Base-by-base conservation (phyloP, 2,329 filamentous ascomycete species). In the Neonectria coccinea region DNA sequence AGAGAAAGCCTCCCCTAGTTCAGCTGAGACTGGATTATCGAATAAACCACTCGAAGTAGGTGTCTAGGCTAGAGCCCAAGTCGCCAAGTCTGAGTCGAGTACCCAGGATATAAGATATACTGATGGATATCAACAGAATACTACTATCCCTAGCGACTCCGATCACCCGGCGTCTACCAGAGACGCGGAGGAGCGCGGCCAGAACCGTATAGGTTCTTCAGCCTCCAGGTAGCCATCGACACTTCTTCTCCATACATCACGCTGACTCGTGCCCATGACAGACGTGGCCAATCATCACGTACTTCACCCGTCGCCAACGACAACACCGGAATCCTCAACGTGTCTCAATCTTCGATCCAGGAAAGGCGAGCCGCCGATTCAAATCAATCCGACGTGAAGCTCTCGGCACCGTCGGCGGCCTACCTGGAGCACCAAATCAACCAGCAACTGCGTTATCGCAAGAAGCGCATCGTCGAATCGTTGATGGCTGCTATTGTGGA, bases 151-250 rank as follows among this genome's bases (percentile, higher is more conserved):
- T 54, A 62, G 67, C 14, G 61, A 42, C 56, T 27, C 62, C 31
- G 22, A 42, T 36, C 60, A 62, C 22, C 54, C 65, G 42, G 55
- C 53, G 62, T 54, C 42, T 53, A 69, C 45, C 29, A 65, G 64
- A 59, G 70, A 68, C 67, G 69, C 59, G 71, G 69, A 67, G 65
- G 65, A 71, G 66, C 59, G 69, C 54, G 69, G 69, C 61, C 67
- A 70, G 69, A 66, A 56, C 70, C 70, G 59, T 47, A 41, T 48
- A 59, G 70, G 70, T 66, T 70, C 69, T 61, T 56, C 70, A 69
- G 58, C 58, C 67, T 71, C 65, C 42, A 55, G 54, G 70, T 73
- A 18, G 60, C 61, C 54, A n/a, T 20, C n/a, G 7, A 22, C 10
- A 11, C 10, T 31, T 14, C 22, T 4, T n/a, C 20, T 31, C 7